Evolutionary conservation across 129 eudicot genomes (phyloP).

Genomic region (Chrysanthemum makinoi): DNA sequence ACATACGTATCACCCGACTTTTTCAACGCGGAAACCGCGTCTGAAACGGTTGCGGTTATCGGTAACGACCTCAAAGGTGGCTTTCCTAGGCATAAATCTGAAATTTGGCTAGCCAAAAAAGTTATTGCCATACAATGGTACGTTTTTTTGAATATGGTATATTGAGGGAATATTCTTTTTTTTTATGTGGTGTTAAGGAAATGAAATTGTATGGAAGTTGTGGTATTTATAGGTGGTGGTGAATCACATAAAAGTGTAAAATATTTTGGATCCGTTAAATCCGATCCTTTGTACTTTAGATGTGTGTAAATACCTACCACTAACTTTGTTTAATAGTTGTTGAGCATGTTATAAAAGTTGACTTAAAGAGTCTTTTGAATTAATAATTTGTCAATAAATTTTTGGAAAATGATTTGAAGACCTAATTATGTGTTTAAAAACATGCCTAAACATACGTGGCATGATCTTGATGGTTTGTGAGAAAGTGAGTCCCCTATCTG

Average conservation of each 20-base stretch:
- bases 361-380: too few species aligned
- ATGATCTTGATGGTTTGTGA: too few species aligned
- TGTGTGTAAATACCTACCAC: conserved; percentile 8
- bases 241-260: conserved; percentile 1
- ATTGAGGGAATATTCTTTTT: conserved; percentile 18
- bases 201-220: conserved; percentile 1
- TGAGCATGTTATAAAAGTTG: background rate
- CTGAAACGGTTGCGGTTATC: conserved; percentile 51
- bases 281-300: conserved; percentile 16
- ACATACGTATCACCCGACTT: conserved; percentile 54
- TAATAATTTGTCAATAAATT: too few species aligned
- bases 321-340: background rate
- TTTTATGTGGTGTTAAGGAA: background rate
- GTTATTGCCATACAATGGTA: conserved; percentile 78
- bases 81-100: conserved; percentile 91
- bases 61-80: conserved; percentile 64
- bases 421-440: too few species aligned
- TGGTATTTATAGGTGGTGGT: conserved; percentile 26
- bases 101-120: conserved; percentile 48
- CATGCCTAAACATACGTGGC: too few species aligned
- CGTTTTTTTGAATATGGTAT: background rate
- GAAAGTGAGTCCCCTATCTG: too few species aligned
- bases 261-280: conserved; percentile 12
- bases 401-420: too few species aligned
- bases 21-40: conserved; percentile 53